Percentiles rank a stretch among this genome's conserved stretches.
phyloP scores from a whole-genome alignment of 1,284 basidiomycete species.

The Cryptococcus sp. region DNA sequence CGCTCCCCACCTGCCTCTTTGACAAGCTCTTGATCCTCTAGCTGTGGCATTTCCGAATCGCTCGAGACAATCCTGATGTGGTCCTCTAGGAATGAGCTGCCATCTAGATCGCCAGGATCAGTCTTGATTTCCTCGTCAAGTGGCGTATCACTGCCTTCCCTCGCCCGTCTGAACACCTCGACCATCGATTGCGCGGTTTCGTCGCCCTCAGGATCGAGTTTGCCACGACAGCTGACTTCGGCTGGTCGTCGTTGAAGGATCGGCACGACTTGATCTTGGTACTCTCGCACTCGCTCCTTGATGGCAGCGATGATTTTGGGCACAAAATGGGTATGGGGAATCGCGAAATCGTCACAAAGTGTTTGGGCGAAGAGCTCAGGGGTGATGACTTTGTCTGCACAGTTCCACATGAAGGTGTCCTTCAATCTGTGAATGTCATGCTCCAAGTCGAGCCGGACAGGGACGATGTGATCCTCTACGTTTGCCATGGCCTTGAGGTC shows the following conservation, averaged over 20 bases:
- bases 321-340: slow-evolving; percentile 69
- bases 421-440: slow-evolving; percentile 85
- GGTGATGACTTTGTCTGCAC: slow-evolving; percentile 86
- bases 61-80: slow-evolving; percentile 27
- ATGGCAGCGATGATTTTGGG: slow-evolving; percentile 78
- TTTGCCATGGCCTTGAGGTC: slow-evolving; percentile 52
- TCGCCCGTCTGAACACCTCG: slow-evolving; percentile 33
- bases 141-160: slow-evolving; percentile 21
- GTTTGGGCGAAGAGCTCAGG: slow-evolving; percentile 88
- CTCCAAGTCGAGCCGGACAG: slow-evolving; percentile 92
- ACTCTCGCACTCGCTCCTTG: slow-evolving; percentile 78
- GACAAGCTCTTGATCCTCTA: slow-evolving; percentile 44
- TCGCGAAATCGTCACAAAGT: slow-evolving; percentile 86
- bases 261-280: slow-evolving; percentile 48
- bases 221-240: slow-evolving; percentile 22
- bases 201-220: slow-evolving; percentile 35
- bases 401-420: slow-evolving; percentile 97
- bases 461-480: slow-evolving; percentile 66
- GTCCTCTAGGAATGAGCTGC: slow-evolving; percentile 12
- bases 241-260: slow-evolving; percentile 14
- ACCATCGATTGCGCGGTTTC: slow-evolving; percentile 26
- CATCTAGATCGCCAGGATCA: slow-evolving; percentile 30
- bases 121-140: slow-evolving; percentile 37
- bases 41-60: slow-evolving; percentile 30
- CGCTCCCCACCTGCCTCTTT: slow-evolving; percentile 39